Evolutionary conservation across 2,329 filamentous ascomycete species (phyloP).

Genomic region (Colletotrichum acutatum): DNA sequence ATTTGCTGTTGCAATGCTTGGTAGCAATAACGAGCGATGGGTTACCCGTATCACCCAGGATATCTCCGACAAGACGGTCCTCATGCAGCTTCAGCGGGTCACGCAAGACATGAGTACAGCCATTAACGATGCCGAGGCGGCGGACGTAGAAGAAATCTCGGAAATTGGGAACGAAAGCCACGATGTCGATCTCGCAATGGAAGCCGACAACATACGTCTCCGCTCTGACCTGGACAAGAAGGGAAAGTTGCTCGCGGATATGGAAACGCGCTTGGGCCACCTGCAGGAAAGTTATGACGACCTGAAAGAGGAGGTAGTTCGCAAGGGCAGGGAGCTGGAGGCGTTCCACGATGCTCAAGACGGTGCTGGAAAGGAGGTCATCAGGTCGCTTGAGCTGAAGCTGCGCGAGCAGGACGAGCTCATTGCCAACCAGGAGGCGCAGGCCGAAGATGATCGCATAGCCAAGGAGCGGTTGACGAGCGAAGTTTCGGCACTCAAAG

Average conservation of each 20-base stretch:
- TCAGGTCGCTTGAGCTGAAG: conserved; percentile 65
- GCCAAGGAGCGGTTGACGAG: conserved; percentile 57
- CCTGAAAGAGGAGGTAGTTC: conserved; percentile 71
- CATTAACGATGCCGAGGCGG: conserved; percentile 45
- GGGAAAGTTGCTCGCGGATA: conserved; percentile 68
- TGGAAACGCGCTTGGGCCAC: conserved; percentile 68
- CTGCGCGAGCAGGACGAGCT: conserved; percentile 76
- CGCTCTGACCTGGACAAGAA: conserved; percentile 62
- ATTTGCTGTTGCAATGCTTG: conserved; percentile 69
- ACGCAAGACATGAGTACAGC: conserved; percentile 55
- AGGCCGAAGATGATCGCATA: conserved; percentile 65
- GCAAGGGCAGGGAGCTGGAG: conserved; percentile 64
- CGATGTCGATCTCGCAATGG: conserved; percentile 66
- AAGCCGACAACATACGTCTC: conserved; percentile 64
- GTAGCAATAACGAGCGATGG: conserved; percentile 66
- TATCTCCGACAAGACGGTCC: conserved; percentile 50
- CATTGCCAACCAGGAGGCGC: conserved; percentile 76
- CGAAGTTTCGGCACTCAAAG: conserved; percentile 60
- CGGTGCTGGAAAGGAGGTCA: conserved; percentile 62
- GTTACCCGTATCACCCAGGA: conserved; percentile 54
- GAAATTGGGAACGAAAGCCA: conserved; percentile 55
- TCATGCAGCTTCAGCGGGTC: conserved; percentile 58
- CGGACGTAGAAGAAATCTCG: conserved; percentile 48
- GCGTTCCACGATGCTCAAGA: conserved; percentile 61
- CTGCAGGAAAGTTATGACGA: conserved; percentile 73